These are phyloP conservation scores for Leucosporidium scottii DNA, from an alignment of 768 basidiomycete species.

Conservation along the genomic window DNA sequence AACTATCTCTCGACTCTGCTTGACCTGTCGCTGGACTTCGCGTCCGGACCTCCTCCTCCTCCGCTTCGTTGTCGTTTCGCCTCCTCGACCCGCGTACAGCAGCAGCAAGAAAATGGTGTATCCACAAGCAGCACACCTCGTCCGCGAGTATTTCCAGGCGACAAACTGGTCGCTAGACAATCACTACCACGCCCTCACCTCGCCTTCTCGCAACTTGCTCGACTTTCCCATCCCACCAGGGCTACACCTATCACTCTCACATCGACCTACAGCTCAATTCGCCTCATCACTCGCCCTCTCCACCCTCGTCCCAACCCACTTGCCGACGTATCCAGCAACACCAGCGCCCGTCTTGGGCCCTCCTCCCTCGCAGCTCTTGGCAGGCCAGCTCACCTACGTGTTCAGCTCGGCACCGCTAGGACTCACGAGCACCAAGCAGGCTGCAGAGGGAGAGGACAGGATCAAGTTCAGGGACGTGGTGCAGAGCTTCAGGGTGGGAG, in stretches of 20 bases:
- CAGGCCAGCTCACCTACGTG: conserved; percentile 87
- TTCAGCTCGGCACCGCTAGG: conserved; percentile 80
- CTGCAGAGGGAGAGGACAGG: conserved; percentile 57
- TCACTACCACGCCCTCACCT: conserved; percentile 78
- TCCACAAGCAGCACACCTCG: conserved; percentile 61
- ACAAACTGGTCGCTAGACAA: conserved; percentile 98
- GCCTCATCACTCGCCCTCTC: conserved; percentile 88
- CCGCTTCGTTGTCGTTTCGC: too few relatives aligned
- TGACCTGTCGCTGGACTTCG: too few relatives aligned
- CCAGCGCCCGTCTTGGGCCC: conserved; percentile 24
- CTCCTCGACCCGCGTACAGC: too few relatives aligned
- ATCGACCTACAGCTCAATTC: conserved; percentile 80
- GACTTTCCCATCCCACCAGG: conserved; percentile 84
- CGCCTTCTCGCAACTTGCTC: conserved; percentile 80
- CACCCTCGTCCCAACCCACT: conserved; percentile 50
- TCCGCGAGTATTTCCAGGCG: conserved; percentile 80
- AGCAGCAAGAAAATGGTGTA: conserved; percentile 3
- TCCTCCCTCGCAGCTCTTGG: conserved; percentile 57
- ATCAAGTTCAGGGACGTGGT: conserved; percentile 82
- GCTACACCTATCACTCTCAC: conserved; percentile 69
- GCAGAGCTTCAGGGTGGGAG: conserved; percentile 77
- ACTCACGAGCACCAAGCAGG: conserved; percentile 28
- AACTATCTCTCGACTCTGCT: too few relatives aligned
- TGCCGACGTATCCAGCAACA: conserved; percentile 5
- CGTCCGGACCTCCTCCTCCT: too few relatives aligned